phyloP scores from a whole-genome alignment of 768 basidiomycete species.

The Serpula lacrymans region DNA sequence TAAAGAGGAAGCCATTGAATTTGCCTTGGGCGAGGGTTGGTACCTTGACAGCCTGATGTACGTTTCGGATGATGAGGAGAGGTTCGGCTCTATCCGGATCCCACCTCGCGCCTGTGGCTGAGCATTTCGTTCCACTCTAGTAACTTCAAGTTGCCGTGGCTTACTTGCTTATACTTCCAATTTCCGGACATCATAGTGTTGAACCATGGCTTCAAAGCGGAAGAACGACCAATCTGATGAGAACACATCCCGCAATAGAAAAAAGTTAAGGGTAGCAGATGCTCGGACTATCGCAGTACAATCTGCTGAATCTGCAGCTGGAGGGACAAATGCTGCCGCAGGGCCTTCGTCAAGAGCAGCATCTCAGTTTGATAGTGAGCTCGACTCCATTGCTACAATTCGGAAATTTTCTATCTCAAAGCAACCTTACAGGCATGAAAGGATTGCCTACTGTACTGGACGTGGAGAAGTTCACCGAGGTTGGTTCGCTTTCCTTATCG shows the following conservation, averaged over 20 bases:
- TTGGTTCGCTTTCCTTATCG: constrained; percentile 22
- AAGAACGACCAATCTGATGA: constrained; percentile 28
- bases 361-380: constrained; percentile 40
- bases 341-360: constrained; percentile 39
- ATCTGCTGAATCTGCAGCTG: constrained; percentile 12
- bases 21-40: constrained; percentile 4
- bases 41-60: too few relatives aligned
- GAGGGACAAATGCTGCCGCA: constrained; percentile 26
- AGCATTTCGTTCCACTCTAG: too few relatives aligned
- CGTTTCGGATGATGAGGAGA: constrained; percentile 9
- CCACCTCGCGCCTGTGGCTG: constrained; percentile 6
- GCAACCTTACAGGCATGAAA: constrained; percentile 41
- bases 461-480: constrained; percentile 87
- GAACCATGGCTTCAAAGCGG: constrained; percentile 44
- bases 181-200: too few relatives aligned
- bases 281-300: constrained; percentile 73
- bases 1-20: constrained; percentile 37
- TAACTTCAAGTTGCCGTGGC: too few relatives aligned
- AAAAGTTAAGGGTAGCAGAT: constrained; percentile 61
- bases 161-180: too few relatives aligned
- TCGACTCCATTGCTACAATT: not conserved
- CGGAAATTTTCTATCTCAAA: not conserved
- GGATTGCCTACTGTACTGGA: constrained; percentile 73
- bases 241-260: constrained; percentile 48
- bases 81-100: constrained; percentile 24